Percentiles rank a stretch among this genome's conserved stretches.
Conservation (phyloP, 2,329 filamentous ascomycete species). For the Calonectria hongkongensis region DNA sequence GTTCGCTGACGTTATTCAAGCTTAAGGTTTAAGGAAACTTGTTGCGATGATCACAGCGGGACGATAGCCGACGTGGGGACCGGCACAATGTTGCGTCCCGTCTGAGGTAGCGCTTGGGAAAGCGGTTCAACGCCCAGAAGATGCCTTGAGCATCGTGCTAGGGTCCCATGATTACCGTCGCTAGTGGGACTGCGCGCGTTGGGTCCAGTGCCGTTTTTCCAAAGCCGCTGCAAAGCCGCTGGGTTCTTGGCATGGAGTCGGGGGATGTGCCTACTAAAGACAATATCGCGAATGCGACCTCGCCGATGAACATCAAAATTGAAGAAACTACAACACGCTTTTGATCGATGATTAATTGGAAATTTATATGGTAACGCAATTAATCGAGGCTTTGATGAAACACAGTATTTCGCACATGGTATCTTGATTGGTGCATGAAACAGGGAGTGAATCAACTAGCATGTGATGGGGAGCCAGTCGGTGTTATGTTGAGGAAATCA, state of each 20-base stretch:
- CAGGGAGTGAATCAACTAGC: background rate
- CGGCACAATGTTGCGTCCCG: background rate
- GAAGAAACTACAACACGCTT: background rate
- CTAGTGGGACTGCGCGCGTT: background rate
- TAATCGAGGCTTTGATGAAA: background rate
- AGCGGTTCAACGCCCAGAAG: background rate
- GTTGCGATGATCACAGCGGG: slow-evolving; percentile 1
- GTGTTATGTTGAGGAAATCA: background rate
- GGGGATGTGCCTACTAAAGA: slow-evolving; percentile 3
- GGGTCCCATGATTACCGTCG: slow-evolving; percentile 12
- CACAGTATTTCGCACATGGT: background rate
- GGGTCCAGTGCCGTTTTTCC: slow-evolving; percentile 5
- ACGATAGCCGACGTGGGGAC: background rate
- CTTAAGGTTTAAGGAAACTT: background rate
- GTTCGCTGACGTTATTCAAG: background rate
- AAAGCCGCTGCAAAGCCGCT: background rate
- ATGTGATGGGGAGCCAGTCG: background rate
- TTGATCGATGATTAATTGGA: background rate
- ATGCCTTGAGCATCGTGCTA: background rate
- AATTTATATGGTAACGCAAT: background rate
- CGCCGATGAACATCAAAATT: background rate
- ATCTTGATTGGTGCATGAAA: background rate
- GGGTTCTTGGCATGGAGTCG: background rate
- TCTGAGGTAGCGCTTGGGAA: slow-evolving; percentile 3
- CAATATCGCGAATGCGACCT: slow-evolving; percentile 9